Evolutionary conservation across 2,329 filamentous ascomycete genomes (phyloP).

Genomic region (Trichoderma sp.): DNA sequence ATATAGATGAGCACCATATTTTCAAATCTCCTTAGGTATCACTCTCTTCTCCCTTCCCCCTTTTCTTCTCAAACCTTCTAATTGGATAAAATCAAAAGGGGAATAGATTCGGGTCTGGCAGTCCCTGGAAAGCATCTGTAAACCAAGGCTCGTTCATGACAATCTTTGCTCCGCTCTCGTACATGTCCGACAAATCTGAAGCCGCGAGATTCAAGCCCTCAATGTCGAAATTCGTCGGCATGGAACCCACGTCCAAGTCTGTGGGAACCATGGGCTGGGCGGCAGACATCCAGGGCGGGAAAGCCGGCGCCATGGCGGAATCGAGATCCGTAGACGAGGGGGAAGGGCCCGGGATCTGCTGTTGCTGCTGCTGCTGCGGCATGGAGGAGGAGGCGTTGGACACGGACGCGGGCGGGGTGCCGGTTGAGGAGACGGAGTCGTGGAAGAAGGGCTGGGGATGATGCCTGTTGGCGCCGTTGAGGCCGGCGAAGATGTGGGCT

Average conservation of each 20-base stretch:
- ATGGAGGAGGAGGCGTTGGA: not conserved
- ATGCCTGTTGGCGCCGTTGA: conserved; percentile 29
- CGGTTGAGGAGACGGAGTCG: conserved; percentile 31
- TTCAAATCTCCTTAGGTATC: not conserved
- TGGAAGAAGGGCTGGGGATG: conserved; percentile 42
- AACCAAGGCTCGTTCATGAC: conserved; percentile 45
- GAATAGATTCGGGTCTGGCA: conserved; percentile 39
- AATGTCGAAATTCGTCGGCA: conserved; percentile 34
- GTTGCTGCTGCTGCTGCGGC: not conserved
- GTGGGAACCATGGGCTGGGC: conserved; percentile 1
- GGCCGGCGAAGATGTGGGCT: conserved; percentile 27
- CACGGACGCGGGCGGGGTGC: conserved; percentile 15
- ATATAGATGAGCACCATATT: not conserved
- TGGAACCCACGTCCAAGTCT: conserved; percentile 27
- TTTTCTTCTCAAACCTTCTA: not conserved
- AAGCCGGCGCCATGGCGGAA: conserved; percentile 32
- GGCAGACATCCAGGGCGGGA: conserved; percentile 23
- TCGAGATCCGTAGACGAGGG: conserved; percentile 26
- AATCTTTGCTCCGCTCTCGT: conserved; percentile 39
- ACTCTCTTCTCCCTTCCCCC: too few relatives aligned
- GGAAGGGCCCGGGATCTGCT: conserved; percentile 1
- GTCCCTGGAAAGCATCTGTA: conserved; percentile 39
- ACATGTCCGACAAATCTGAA: conserved; percentile 31
- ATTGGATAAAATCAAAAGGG: conserved; percentile 32
- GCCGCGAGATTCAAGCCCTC: conserved; percentile 32